A percentile compares a stretch with the other conserved stretches of the same genome.
Conservation (phyloP, 345 rosid species). For the Microcos paniculata region DNA sequence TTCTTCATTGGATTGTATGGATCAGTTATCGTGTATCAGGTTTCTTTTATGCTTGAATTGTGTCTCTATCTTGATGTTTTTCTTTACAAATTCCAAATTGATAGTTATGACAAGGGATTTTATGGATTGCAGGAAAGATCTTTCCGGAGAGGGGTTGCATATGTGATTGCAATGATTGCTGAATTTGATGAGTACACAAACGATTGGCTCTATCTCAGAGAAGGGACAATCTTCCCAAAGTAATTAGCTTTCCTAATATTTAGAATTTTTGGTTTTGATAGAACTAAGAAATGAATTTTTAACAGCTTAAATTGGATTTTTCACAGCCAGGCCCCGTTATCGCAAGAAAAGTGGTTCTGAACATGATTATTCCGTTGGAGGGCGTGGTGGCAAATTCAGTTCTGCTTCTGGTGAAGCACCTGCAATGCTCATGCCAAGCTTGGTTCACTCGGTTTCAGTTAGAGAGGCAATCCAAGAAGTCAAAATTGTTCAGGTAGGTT, state of each 20-base stretch:
- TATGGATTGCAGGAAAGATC: constrained; percentile 66
- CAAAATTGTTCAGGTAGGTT: constrained; percentile 75
- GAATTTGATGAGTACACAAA: constrained; percentile 90
- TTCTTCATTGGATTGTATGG: constrained; percentile 74
- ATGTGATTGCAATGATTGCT: constrained; percentile 85
- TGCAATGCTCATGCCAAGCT: constrained; percentile 69
- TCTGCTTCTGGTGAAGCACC: constrained; percentile 50
- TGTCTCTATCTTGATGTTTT: not conserved
- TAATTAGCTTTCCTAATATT: constrained; percentile 29
- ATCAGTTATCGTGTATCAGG: constrained; percentile 74
- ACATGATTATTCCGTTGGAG: constrained; percentile 50
- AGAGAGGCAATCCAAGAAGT: constrained; percentile 79
- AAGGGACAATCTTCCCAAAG: constrained; percentile 86
- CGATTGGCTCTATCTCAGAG: constrained; percentile 81
- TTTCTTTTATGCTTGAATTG: constrained; percentile 7
- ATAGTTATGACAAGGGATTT: not conserved
- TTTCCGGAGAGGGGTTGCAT: constrained; percentile 66
- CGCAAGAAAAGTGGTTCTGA: constrained; percentile 47
- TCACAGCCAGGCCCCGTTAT: constrained; percentile 68
- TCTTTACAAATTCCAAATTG: no score
- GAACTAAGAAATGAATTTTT: not conserved
- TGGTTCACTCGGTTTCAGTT: constrained; percentile 69
- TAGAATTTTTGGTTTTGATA: not conserved
- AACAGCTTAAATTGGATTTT: constrained; percentile 24
- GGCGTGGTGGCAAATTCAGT: constrained; percentile 32